Percentiles rank a stretch among this genome's conserved stretches.
Conservation (phyloP, 768 basidiomycete genomes). For the Lepiota brunneoincarnata region DNA sequence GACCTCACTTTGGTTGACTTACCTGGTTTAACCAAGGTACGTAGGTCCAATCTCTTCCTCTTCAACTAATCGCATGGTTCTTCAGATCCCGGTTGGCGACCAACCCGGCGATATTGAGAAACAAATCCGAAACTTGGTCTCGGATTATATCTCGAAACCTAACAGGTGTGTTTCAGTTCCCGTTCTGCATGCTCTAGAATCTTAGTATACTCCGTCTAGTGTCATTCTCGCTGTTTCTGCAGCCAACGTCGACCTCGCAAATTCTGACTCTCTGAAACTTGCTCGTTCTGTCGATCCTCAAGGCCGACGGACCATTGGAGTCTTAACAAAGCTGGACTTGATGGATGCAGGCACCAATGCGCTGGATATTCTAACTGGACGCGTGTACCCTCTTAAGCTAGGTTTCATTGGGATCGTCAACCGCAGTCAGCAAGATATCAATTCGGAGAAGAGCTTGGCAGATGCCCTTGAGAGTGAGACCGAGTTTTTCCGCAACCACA, state of each 20-base stretch:
- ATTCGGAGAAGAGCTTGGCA: slow-evolving; percentile 75
- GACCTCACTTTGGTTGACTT: slow-evolving; percentile 96
- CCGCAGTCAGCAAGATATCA: slow-evolving; percentile 97
- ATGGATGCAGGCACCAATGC: slow-evolving; percentile 99
- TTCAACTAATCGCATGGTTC: background rate
- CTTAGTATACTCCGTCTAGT: slow-evolving; percentile 34
- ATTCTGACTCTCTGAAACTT: slow-evolving; percentile 96
- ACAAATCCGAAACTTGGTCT: slow-evolving; percentile 91
- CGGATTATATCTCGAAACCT: slow-evolving; percentile 95
- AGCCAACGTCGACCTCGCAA: slow-evolving; percentile 98
- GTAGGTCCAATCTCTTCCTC: slow-evolving; percentile 18
- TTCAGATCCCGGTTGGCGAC: slow-evolving; percentile 90
- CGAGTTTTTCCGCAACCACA: slow-evolving; percentile 89
- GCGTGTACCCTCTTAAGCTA: slow-evolving; percentile 95
- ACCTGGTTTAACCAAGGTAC: slow-evolving; percentile 93
- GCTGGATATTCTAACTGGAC: slow-evolving; percentile 91
- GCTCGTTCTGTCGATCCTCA: slow-evolving; percentile 95
- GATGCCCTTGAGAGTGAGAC: slow-evolving; percentile 84
- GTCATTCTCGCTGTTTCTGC: slow-evolving; percentile 97
- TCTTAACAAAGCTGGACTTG: slow-evolving; percentile 94
- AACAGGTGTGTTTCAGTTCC: slow-evolving; percentile 67
- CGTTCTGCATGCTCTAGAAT: background rate
- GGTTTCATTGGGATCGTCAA: slow-evolving; percentile 99
- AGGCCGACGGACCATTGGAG: slow-evolving; percentile 93
- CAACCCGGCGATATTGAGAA: slow-evolving; percentile 98